These are phyloP conservation scores for Phytopythium montanum DNA, from an alignment of 352 stramenopile genomes.

Conservation along the genomic window DNA sequence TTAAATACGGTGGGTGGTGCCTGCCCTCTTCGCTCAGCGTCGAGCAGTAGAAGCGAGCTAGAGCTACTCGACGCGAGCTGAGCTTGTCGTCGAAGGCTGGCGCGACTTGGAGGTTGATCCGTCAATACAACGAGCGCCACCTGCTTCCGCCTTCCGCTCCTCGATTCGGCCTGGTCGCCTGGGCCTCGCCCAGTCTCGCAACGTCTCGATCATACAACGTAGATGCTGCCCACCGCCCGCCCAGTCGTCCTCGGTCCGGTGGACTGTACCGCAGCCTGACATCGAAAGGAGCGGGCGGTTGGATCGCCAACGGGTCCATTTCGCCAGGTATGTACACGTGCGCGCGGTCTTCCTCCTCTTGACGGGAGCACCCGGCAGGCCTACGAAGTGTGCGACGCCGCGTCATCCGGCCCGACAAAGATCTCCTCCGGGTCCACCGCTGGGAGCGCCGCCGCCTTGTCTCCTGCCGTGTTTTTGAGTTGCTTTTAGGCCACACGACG, in stretches of 20 bases:
- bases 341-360: neutral
- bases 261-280: neutral
- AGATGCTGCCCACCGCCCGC: neutral
- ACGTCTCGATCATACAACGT: slow-evolving; percentile 7
- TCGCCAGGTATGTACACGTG: slow-evolving; percentile 6
- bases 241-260: neutral
- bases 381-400: slow-evolving; percentile 33
- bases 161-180: neutral
- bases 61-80: neutral
- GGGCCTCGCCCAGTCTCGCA: slow-evolving; percentile 1
- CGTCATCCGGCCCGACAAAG: slow-evolving; percentile 41
- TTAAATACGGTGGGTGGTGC: neutral
- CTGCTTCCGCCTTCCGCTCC: neutral
- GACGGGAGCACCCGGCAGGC: neutral
- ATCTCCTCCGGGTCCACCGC: slow-evolving; percentile 61
- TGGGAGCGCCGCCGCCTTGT: slow-evolving; percentile 34
- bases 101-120: neutral
- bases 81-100: neutral
- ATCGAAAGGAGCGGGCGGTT: neutral
- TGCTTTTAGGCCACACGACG: slow-evolving; percentile 24
- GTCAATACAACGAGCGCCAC: neutral
- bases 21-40: neutral
- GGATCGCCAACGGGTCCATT: neutral
- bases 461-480: slow-evolving; percentile 50
- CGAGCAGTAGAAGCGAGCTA: neutral